Evolutionary conservation across 2,329 filamentous ascomycete species (phyloP), one percentile per base, ranked within the genome.

Genomic region (Aspergillus uvarum): DNA sequence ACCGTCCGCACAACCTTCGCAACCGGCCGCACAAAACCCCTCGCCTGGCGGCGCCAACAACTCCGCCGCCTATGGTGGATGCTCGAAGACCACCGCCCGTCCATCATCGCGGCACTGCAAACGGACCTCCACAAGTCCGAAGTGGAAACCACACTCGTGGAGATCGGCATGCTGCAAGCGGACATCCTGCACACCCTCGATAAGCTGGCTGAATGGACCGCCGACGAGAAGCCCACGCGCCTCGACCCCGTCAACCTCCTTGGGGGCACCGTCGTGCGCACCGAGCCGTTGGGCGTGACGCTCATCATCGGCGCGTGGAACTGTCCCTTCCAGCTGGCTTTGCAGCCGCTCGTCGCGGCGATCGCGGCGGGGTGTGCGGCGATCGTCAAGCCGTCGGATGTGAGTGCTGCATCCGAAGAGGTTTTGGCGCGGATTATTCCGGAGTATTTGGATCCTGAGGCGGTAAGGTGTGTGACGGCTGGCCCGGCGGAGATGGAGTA

Each of bases 271-370:
- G 67, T 71, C 22, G 61, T 82, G 14, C 74, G 77, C 11, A 76
- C 77, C 51, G 79, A 82, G 62, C 80, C 80, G 1, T 68, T 76
- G 2, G 80, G 80, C 5, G 75, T 81, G 1, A 71, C 73, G 0
- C 71, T 82, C 10, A 74, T 82, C 47, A 77, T 82, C 22, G 75
- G 76, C 0, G 72, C 79, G 2, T 82, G 79, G 80, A 82, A 82
- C 59, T 81, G 77, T 19, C 80, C 80, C 0, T 66, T 81, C 53
- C 61, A 73, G 3, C 67, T 79, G 3, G 59, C 73, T 0, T 52
- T 81, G 0, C 70, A 76, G 56, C 79, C 79, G 21, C 64, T 79
- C 38, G 60, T 81, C 24, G 76, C 74, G 16, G 79, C 79, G 16
- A 78, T 81, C 19, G 72, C 79, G 2, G 79, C 80, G 1, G 80